Evolutionary conservation across 495 filamentous ascomycete species (phyloP), one percentile per base, ranked within the genome.

Genomic region (Beverwykella pulmonaria): DNA sequence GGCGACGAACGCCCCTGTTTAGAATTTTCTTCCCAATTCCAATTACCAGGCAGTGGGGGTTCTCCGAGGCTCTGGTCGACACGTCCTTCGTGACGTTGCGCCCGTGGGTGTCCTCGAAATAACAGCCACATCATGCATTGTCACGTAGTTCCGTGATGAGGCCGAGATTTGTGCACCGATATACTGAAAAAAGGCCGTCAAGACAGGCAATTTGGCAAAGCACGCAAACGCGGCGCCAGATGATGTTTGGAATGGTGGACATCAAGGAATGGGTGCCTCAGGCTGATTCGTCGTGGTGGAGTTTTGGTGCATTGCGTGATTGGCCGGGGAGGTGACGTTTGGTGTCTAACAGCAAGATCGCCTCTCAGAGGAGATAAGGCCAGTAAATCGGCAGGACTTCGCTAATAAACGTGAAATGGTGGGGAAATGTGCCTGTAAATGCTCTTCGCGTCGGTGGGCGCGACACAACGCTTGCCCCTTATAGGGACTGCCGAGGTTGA

Each of bases 221-320:
- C 68, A 70, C 68, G 68, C 57, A 70, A 62, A 62, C 29, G 14
- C 25, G n/a, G 46, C 20, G 15, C 8, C 30, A 3, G 53, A 70
- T 70, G 59, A 62, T 67, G 61, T 19, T 20, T 53, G n/a, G 14
- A 27, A 29, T 46, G 27, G 7, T 17, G 47, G 44, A 17, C 14
- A 20, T 36, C 15, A n/a, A 36, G 15, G 58, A 20, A 32, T 32
- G 30, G 25, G 27, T 27, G 29, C 47, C 20, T 49, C 25, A 23
- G 52, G 49, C 23, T 67, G 57, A 61, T 67, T 61, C 50, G 56
- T 49, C 23, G 50, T 32, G 1, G 9, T 14, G 50, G 23, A 29
- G 48, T 22, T 52, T 56, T 36, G 27, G 39, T 41, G 36, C 8
- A 71, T 71, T 63, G 69, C 69, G 69, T 71, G 59, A 71, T 71